phyloP scores from a whole-genome alignment of 345 rosid genomes.

The Cardiospermum halicacabum region DNA sequence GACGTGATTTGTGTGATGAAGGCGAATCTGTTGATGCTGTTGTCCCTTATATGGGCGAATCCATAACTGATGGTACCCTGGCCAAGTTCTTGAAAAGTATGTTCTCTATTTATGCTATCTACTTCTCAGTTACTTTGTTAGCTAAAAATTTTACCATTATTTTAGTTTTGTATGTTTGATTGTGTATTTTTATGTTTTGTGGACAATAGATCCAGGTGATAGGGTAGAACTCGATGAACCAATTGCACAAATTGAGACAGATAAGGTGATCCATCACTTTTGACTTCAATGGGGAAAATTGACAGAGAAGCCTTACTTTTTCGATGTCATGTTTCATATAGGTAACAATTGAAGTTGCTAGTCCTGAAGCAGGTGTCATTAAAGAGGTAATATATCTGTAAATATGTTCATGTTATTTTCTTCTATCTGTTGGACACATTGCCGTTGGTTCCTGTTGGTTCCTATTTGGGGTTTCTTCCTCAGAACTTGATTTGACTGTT shows the following conservation, averaged over 20 bases:
- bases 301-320: background rate
- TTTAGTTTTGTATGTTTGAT: conserved; percentile 5
- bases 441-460: background rate
- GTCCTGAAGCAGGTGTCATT: conserved; percentile 83
- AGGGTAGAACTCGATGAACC: conserved; percentile 79
- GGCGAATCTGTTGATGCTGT: conserved; percentile 71
- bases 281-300: background rate
- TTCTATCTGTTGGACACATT: background rate
- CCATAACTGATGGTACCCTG: conserved; percentile 80
- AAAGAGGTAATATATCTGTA: conserved; percentile 44
- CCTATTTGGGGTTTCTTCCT: background rate
- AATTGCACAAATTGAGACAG: conserved; percentile 97
- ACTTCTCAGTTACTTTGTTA: background rate
- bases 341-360: conserved; percentile 59
- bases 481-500: background rate
- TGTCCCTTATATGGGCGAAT: conserved; percentile 93
- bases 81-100: conserved; percentile 72
- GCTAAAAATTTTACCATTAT: background rate
- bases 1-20: conserved; percentile 19
- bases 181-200: conserved; percentile 7
- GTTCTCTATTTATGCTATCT: conserved; percentile 20
- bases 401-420: background rate
- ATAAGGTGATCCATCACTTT: conserved; percentile 51
- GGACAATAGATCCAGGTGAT: conserved; percentile 79
- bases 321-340: conserved; percentile 10